A percentile compares a stretch with the other conserved stretches of the same genome.
phyloP scores from a whole-genome alignment of 2,329 filamentous ascomycete species.

The Aspergillus melleus region DNA sequence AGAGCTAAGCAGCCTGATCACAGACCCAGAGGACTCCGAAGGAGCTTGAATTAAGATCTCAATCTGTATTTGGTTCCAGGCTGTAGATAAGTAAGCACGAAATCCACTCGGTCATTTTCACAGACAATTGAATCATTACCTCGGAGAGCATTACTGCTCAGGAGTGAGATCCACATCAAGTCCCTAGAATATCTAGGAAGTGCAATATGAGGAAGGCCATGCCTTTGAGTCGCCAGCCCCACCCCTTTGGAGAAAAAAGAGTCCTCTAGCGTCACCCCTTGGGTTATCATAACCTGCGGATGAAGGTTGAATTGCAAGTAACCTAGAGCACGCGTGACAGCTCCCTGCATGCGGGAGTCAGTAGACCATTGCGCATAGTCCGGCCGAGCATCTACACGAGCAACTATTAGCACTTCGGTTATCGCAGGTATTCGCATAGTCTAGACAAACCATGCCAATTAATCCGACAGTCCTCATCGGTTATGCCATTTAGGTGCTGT shows the following conservation, averaged over 20 bases:
- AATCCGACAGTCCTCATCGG: constrained; percentile 64
- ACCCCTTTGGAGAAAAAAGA: constrained; percentile 64
- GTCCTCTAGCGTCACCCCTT: constrained; percentile 68
- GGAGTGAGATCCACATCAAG: constrained; percentile 72
- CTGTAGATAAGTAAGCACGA: constrained; percentile 39
- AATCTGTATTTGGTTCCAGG: constrained; percentile 75
- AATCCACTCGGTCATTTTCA: background rate
- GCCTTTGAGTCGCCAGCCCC: constrained; percentile 53
- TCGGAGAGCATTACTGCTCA: constrained; percentile 71
- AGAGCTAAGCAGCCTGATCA: constrained; percentile 76
- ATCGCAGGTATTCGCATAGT: background rate
- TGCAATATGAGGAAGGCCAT: constrained; percentile 68
- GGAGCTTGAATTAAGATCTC: constrained; percentile 83
- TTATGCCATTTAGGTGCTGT: constrained; percentile 76
- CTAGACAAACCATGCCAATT: constrained; percentile 53
- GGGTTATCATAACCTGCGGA: constrained; percentile 74
- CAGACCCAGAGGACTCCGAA: constrained; percentile 67
- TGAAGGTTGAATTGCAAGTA: constrained; percentile 74
- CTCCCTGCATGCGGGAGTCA: constrained; percentile 66
- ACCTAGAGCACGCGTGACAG: constrained; percentile 64
- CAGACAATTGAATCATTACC: constrained; percentile 45
- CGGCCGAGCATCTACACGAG: constrained; percentile 64
- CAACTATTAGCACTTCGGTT: constrained; percentile 3
- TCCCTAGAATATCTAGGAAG: constrained; percentile 65
- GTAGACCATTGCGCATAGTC: constrained; percentile 71